These are phyloP conservation scores for Microbotryomycetes sp. DNA, from an alignment of 1,284 basidiomycete species.

Conservation along the genomic window DNA sequence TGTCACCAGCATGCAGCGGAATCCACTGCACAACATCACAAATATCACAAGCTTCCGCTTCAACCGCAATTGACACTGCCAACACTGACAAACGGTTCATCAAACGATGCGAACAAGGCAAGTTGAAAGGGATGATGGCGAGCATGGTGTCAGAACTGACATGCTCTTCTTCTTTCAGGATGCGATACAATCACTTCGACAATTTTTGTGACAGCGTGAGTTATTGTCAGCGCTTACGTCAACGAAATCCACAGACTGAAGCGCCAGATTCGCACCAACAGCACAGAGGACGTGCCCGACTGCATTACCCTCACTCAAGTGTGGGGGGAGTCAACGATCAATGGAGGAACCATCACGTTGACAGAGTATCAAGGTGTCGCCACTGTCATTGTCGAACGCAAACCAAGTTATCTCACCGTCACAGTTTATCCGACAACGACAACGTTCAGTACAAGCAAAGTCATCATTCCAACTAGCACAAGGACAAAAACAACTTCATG, in stretches of 20 bases:
- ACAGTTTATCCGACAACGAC: slow-evolving; percentile 30
- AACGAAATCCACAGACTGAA: background rate
- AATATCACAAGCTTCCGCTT: too few relatives aligned
- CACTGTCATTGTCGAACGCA: slow-evolving; percentile 18
- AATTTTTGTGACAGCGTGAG: slow-evolving; percentile 14
- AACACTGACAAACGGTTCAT: too few relatives aligned
- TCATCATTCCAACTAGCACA: slow-evolving; percentile 21
- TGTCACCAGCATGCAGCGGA: too few relatives aligned
- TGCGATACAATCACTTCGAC: slow-evolving; percentile 21
- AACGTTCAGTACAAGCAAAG: slow-evolving; percentile 4
- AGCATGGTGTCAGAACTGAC: too few relatives aligned
- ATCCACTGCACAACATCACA: too few relatives aligned
- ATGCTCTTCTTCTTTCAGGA: too few relatives aligned
- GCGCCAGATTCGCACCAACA: background rate
- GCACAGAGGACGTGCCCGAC: slow-evolving; percentile 17
- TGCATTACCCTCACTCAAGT: slow-evolving; percentile 19
- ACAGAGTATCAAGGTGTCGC: slow-evolving; percentile 17
- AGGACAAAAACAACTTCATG: slow-evolving; percentile 16
- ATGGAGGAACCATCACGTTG: slow-evolving; percentile 12
- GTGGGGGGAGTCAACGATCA: slow-evolving; percentile 18
- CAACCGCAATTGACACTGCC: too few relatives aligned
- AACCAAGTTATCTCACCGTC: slow-evolving; percentile 22
- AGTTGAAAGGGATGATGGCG: too few relatives aligned
- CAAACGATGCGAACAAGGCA: too few relatives aligned
- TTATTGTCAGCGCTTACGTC: background rate